These are phyloP conservation scores for Kwoniella bestiolae DNA, from an alignment of 768 basidiomycete genomes.

Conservation along the genomic window DNA sequence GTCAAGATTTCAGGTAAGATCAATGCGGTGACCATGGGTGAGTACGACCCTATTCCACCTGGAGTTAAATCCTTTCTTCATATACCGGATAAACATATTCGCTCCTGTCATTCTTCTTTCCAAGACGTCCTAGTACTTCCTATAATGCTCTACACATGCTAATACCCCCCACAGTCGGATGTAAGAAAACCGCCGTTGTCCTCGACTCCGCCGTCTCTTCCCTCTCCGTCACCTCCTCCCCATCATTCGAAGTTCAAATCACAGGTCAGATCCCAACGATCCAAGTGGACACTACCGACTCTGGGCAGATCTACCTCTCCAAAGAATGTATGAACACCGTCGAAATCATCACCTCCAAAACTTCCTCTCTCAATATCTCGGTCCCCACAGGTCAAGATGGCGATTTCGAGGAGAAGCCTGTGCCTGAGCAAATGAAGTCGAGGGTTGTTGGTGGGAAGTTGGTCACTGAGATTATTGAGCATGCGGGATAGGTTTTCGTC, in stretches of 20 bases:
- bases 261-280: slow-evolving; percentile 88
- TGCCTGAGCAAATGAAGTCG: slow-evolving; percentile 96
- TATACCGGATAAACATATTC: too few species aligned
- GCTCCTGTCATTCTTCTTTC: too few species aligned
- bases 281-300: slow-evolving; percentile 91
- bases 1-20: slow-evolving; percentile 88
- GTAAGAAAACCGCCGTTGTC: slow-evolving; percentile 81
- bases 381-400: slow-evolving; percentile 91
- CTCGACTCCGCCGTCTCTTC: slow-evolving; percentile 92
- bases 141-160: too few species aligned
- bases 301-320: slow-evolving; percentile 91
- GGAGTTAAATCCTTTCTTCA: too few species aligned
- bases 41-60: too few species aligned
- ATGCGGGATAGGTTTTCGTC: slow-evolving; percentile 61
- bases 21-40: slow-evolving; percentile 89
- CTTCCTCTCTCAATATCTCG: slow-evolving; percentile 87
- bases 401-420: slow-evolving; percentile 81
- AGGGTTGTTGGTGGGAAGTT: slow-evolving; percentile 79
- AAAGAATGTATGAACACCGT: slow-evolving; percentile 70
- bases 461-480: slow-evolving; percentile 86
- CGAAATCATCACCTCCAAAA: slow-evolving; percentile 93
- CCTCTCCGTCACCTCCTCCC: slow-evolving; percentile 84
- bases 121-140: too few species aligned
- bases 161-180: slow-evolving; percentile 85
- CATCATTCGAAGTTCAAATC: slow-evolving; percentile 91